A percentile compares a stretch with the other conserved stretches of the same genome.
Conservation (phyloP, 345 rosid species). For the Sonneratia caseolaris region DNA sequence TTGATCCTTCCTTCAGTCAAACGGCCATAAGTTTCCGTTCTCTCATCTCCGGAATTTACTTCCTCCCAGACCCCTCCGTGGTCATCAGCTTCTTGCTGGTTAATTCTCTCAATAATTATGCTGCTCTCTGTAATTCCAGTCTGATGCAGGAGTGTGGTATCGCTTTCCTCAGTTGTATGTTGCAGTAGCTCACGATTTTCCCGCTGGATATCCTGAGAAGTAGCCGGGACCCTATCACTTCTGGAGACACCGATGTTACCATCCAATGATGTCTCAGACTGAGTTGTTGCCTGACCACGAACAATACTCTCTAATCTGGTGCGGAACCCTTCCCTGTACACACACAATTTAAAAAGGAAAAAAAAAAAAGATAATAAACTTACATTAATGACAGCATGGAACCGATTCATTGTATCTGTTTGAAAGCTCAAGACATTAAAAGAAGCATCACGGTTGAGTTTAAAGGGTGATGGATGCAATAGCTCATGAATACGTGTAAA, state of each 20-base stretch:
- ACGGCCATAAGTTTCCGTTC: slow-evolving; percentile 32
- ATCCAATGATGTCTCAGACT: slow-evolving; percentile 35
- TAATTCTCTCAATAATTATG: slow-evolving; percentile 25
- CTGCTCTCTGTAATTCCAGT: slow-evolving; percentile 27
- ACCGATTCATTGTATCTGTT: neutral
- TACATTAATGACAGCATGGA: neutral
- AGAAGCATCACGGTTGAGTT: neutral
- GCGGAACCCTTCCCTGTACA: slow-evolving; percentile 78
- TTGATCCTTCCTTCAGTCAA: slow-evolving; percentile 41
- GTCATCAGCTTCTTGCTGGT: slow-evolving; percentile 46
- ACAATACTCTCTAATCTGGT: slow-evolving; percentile 61
- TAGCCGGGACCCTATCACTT: slow-evolving; percentile 25
- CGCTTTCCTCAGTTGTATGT: slow-evolving; percentile 36
- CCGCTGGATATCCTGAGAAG: slow-evolving; percentile 33
- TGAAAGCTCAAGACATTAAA: neutral
- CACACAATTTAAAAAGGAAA: slow-evolving; percentile 4
- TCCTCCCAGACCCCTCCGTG: slow-evolving; percentile 42
- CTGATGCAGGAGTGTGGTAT: slow-evolving; percentile 33
- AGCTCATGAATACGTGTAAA: neutral
- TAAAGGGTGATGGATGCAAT: neutral
- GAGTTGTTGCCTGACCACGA: slow-evolving; percentile 50
- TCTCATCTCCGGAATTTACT: slow-evolving; percentile 30
- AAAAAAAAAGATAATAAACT: neutral
- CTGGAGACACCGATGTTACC: slow-evolving; percentile 32
- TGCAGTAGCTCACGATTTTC: slow-evolving; percentile 35